These are phyloP conservation scores for Coniella vitis DNA, from an alignment of 2,329 filamentous ascomycete genomes.

Conservation along the genomic window DNA sequence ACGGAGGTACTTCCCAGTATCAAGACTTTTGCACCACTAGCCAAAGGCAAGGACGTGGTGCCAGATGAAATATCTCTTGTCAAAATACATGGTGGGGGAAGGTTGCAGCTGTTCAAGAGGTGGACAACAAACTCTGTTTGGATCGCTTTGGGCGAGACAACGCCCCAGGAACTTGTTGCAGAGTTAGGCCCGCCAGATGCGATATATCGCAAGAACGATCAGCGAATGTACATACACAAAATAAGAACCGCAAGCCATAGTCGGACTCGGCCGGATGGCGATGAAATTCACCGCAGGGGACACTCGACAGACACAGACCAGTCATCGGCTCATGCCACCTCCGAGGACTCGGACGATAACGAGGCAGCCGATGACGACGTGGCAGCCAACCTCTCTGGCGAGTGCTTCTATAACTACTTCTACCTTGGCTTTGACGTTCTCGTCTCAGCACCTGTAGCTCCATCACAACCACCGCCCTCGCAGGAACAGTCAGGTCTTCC, in stretches of 20 bases:
- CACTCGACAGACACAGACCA: conserved; percentile 67
- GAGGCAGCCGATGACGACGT: conserved; percentile 51
- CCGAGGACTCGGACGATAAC: conserved; percentile 60
- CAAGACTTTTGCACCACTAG: conserved; percentile 61
- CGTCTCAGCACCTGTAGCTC: conserved; percentile 66
- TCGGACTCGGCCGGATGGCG: conserved; percentile 38
- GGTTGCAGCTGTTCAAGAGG: conserved; percentile 69
- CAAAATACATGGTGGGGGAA: conserved; percentile 69
- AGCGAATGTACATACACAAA: conserved; percentile 80
- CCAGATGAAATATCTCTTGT: conserved; percentile 84
- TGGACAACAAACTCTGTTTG: conserved; percentile 59
- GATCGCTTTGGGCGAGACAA: conserved; percentile 77
- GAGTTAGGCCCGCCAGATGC: conserved; percentile 91
- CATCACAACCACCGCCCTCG: conserved; percentile 57
- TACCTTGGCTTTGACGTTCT: conserved; percentile 90
- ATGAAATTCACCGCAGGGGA: conserved; percentile 41
- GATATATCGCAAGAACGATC: conserved; percentile 86
- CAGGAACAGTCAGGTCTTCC: conserved; percentile 24
- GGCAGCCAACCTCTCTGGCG: conserved; percentile 51
- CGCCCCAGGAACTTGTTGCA: conserved; percentile 82
- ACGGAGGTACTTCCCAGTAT: conserved; percentile 67
- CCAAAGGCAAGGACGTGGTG: conserved; percentile 69
- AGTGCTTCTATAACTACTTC: conserved; percentile 97
- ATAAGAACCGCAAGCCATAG: conserved; percentile 47
- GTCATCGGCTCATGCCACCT: conserved; percentile 64